A percentile compares a stretch with the other conserved stretches of the same genome.
phyloP scores from a whole-genome alignment of 768 basidiomycete species.

The Kwoniella bestiolae region DNA sequence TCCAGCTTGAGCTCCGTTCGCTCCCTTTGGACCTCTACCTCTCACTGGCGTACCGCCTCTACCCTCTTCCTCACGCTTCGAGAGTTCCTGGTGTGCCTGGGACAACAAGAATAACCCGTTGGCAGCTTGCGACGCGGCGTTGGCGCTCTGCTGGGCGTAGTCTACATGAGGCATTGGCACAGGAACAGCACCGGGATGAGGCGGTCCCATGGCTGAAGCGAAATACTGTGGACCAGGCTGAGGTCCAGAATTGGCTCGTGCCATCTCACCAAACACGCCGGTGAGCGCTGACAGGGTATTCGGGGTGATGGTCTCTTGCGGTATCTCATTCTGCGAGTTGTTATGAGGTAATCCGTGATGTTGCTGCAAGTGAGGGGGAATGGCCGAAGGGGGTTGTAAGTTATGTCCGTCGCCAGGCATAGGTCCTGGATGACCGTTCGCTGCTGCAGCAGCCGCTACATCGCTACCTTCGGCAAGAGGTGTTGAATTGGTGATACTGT shows the following conservation, averaged over 20 bases:
- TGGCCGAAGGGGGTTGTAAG: conserved; percentile 35
- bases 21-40: conserved; percentile 12
- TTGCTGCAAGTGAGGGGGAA: conserved; percentile 46
- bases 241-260: conserved; percentile 23
- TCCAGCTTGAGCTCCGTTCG: conserved; percentile 39
- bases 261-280: conserved; percentile 69
- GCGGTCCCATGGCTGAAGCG: conserved; percentile 18
- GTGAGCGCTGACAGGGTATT: conserved; percentile 77
- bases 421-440: conserved; percentile 1
- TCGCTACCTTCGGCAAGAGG: conserved; percentile 40
- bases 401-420: conserved; percentile 3
- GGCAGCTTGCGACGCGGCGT: conserved; percentile 72
- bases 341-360: conserved; percentile 42
- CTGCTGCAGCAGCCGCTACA: conserved; percentile 20
- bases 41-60: conserved; percentile 38
- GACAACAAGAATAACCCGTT: conserved; percentile 92
- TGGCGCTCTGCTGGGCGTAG: conserved; percentile 61
- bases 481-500: conserved; percentile 77
- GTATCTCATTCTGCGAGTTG: conserved; percentile 26
- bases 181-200: conserved; percentile 28
- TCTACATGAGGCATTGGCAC: conserved; percentile 39
- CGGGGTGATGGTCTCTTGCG: conserved; percentile 64
- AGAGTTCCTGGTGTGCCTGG: conserved; percentile 94
- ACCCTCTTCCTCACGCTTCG: conserved; percentile 80
- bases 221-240: conserved; percentile 23